Evolutionary conservation across 192 early-diverging fungal genomes (phyloP), one percentile per base, ranked within the genome.

Genomic region (Rhizophagus clarus): DNA sequence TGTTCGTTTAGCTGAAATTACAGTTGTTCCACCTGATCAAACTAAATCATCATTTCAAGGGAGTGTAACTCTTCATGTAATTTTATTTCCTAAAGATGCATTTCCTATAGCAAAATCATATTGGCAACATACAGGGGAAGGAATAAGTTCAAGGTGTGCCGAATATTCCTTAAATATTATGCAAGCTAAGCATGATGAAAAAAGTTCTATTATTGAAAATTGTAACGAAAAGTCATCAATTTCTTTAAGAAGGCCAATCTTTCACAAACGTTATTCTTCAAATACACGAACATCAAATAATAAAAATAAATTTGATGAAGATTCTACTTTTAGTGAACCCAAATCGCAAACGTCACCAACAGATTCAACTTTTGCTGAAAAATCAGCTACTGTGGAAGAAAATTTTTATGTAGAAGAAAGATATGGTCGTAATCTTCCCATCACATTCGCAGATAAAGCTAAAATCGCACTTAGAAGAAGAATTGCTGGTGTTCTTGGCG

Each of bases 51-150:
- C 85, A 24, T 86, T 75, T 2, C 67, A 78, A 4, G 82, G 79
- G 31, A 76, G 72, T 42, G 74, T 84, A 45, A 84, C 85, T 3
- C 86, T 92, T 62, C 80, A 90, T 47, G 86, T 95, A 66, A 90
- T 96, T 14, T 78, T 97, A 61, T 96, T 98, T 82, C 94, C 94
- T 1, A 84, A 84, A 49, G 88, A 89, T 8, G 87, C 89, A 45
- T 90, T 89, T 62, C 70, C 86, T 15, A 80, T 95, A 51, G 97
- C 93, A n/a, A 98, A 99, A 83, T 91, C 91, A 87, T 97, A 92
- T 81, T 99, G 97, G 97, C 97, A 98, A 86, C 97, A 99, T 83
- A 83, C 95, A 8, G 97, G 97, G 32, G 94, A 95, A 61, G 94
- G 92, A 62, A 90, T 99, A 34, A 92, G 94, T 1, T 95, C 95